These are phyloP conservation scores for Mentha longifolia DNA, from an alignment of 257 asterid species.

Conservation along the genomic window DNA sequence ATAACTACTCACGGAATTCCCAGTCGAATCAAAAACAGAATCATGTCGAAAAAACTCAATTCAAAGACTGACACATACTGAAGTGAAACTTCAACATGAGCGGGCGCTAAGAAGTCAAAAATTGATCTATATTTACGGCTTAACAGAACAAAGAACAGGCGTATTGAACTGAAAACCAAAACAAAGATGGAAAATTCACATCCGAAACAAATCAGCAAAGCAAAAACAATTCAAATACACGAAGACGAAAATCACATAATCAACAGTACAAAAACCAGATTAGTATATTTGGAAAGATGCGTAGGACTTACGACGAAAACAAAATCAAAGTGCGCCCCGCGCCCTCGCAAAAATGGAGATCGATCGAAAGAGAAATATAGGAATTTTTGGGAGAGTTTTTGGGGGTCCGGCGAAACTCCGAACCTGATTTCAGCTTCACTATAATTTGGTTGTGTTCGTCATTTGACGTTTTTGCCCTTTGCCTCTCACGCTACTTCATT, in stretches of 20 bases:
- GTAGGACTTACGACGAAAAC: constrained; percentile 35
- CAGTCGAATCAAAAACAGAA: constrained; percentile 22
- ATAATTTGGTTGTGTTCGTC: constrained; percentile 4
- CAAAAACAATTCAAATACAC: constrained; percentile 9
- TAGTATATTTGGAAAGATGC: not conserved
- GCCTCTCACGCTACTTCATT: not conserved
- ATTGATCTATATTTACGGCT: constrained; percentile 17
- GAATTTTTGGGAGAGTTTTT: not conserved
- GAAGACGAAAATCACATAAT: constrained; percentile 13
- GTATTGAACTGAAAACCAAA: constrained; percentile 16
- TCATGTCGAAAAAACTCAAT: constrained; percentile 27
- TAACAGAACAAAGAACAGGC: not conserved
- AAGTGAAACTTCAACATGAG: constrained; percentile 9
- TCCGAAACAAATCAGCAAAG: not conserved
- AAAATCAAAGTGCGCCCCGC: constrained; percentile 22
- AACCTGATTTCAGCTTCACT: constrained; percentile 21
- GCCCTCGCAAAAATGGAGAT: constrained; percentile 27
- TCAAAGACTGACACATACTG: not conserved
- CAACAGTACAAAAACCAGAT: constrained; percentile 1
- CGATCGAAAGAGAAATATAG: constrained; percentile 29
- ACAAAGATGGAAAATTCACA: constrained; percentile 3
- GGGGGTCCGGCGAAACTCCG: constrained; percentile 40
- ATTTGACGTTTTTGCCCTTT: constrained; percentile 23
- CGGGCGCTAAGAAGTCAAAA: constrained; percentile 27
- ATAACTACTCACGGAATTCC: constrained; percentile 14